Evolutionary conservation across 306 rosid genomes (phyloP).

Genomic region (Crataegus laevigata): DNA sequence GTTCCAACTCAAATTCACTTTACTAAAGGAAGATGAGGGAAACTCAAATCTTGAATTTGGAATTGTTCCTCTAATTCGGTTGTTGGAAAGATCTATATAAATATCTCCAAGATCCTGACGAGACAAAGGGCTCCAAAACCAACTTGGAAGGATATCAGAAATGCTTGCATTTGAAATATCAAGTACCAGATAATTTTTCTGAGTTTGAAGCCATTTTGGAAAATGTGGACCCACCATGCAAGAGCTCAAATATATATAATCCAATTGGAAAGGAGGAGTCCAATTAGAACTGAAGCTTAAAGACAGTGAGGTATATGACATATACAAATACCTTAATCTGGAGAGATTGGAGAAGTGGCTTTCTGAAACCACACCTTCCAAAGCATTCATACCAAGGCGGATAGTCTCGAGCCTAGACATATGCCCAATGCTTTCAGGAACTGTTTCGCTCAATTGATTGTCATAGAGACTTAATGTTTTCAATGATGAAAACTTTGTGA

Average conservation of each 20-base stretch:
- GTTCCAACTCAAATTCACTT: slow-evolving; percentile 6
- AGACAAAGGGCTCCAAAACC: background rate
- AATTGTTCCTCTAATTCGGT: background rate
- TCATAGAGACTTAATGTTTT: background rate
- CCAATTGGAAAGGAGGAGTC: background rate
- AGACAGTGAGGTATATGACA: background rate
- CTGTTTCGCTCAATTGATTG: background rate
- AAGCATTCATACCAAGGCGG: too few relatives aligned
- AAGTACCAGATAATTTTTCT: rapidly evolving
- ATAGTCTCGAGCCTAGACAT: background rate
- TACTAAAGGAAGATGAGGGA: rapidly evolving
- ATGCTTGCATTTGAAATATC: background rate
- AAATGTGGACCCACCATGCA: slow-evolving; percentile 2
- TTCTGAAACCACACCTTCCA: background rate
- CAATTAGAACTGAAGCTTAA: background rate
- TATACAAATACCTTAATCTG: rapidly evolving
- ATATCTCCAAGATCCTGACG: rapidly evolving
- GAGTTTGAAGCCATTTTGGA: slow-evolving; percentile 19
- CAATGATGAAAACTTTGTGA: background rate
- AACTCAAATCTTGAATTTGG: background rate
- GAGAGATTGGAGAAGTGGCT: background rate
- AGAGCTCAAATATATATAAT: rapidly evolving
- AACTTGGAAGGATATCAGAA: background rate
- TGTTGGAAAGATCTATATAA: background rate
- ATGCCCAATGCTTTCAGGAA: too few relatives aligned